A percentile compares a stretch with the other conserved stretches of the same genome.
phyloP scores from a whole-genome alignment of 257 asterid species.

The Solanum chilense region DNA sequence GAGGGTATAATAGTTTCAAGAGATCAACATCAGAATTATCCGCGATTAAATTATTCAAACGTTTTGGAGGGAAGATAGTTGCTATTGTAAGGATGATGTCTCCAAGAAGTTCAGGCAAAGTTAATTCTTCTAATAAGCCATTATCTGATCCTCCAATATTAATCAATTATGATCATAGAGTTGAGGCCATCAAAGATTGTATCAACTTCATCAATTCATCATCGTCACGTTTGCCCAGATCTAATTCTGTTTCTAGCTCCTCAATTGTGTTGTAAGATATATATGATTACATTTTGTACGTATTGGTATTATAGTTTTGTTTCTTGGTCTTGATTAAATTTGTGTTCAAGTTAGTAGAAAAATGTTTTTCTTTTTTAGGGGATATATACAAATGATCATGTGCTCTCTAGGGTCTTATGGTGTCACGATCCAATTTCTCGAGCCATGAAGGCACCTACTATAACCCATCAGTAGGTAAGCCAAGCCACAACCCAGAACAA shows the following conservation, averaged over 20 bases:
- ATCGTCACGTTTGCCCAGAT: conserved; percentile 26
- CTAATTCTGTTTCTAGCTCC: conserved; percentile 15
- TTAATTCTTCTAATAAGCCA: conserved; percentile 16
- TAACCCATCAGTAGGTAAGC: too few relatives aligned
- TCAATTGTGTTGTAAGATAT: neutral
- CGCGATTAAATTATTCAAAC: conserved; percentile 11
- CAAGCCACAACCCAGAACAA: too few relatives aligned
- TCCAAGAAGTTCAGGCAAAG: conserved; percentile 12
- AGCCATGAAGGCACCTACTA: too few relatives aligned
- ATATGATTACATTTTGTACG: neutral
- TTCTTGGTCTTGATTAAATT: neutral
- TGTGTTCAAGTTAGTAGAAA: neutral
- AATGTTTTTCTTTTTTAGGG: neutral
- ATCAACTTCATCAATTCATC: conserved; percentile 36
- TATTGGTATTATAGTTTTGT: neutral
- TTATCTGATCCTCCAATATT: conserved; percentile 8
- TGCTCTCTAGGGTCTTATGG: neutral
- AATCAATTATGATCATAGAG: conserved; percentile 31
- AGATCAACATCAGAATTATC: conserved; percentile 6
- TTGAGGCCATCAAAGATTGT: conserved; percentile 38
- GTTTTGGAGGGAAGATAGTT: conserved; percentile 13
- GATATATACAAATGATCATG: neutral
- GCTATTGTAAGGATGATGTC: conserved; percentile 9
- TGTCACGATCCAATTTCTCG: too few relatives aligned
- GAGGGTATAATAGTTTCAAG: conserved; percentile 9